Conservation (phyloP, 169 alveolate genomes). For the Theileria sp. region DNA sequence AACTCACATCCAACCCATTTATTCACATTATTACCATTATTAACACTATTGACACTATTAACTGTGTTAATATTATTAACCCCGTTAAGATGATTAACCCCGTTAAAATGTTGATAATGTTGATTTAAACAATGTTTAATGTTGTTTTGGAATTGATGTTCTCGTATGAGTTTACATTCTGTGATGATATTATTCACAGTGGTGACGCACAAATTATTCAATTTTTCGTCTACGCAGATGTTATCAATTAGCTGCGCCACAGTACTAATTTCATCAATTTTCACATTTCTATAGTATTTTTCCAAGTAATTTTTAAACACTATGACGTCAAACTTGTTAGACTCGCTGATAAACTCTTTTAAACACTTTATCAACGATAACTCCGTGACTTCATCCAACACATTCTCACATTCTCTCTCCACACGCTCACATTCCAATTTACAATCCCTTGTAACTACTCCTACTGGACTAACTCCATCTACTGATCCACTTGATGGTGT, state of each 20-base stretch:
- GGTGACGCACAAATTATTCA: not conserved
- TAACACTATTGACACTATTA: no score
- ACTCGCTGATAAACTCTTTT: not conserved
- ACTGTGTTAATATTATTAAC: no score
- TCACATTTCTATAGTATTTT: not conserved
- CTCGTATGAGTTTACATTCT: not conserved
- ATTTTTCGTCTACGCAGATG: not conserved
- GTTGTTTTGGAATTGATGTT: not conserved
- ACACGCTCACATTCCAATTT: not conserved
- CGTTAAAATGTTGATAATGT: no score
- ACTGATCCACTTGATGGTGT: no score
- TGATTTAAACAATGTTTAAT: not conserved
- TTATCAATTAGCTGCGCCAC: not conserved
- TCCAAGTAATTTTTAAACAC: constrained; percentile 12
- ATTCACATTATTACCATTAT: no score
- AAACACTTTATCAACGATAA: constrained; percentile 21
- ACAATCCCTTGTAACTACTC: constrained; percentile 4
- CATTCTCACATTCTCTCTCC: constrained; percentile 19
- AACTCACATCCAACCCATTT: not conserved
- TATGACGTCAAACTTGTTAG: constrained; percentile 14
- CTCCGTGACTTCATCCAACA: not conserved
- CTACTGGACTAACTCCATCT: no score
- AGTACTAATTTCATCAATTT: not conserved
- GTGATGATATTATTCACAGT: not conserved
- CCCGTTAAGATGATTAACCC: no score